A percentile compares a stretch with the other conserved stretches of the same genome.
phyloP scores from a whole-genome alignment of 1,284 basidiomycete genomes.

The Chiua sp. region DNA sequence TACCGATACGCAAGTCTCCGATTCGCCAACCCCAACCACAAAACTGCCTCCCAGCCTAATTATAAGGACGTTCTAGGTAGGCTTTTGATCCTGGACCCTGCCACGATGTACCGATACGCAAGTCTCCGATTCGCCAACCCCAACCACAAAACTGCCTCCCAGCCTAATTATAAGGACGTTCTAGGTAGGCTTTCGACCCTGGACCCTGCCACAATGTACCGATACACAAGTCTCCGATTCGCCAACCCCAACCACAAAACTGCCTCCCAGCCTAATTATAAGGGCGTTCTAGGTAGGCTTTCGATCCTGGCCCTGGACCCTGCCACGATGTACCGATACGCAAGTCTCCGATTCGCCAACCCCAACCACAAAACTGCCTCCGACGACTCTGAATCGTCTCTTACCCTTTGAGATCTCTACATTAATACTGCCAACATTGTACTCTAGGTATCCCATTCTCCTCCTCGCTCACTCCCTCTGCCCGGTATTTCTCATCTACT shows the following conservation, averaged over 20 bases:
- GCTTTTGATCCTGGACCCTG: constrained; percentile 31
- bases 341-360: constrained; percentile 31
- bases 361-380: constrained; percentile 27
- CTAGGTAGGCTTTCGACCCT: too few species aligned
- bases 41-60: too few species aligned
- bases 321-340: constrained; percentile 45
- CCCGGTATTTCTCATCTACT: constrained; percentile 4
- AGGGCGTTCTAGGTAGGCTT: constrained; percentile 40
- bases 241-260: too few species aligned
- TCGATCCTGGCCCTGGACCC: constrained; percentile 28
- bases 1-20: too few species aligned
- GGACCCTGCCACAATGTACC: too few species aligned
- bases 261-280: too few species aligned
- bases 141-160: constrained; percentile 22
- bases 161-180: too few species aligned
- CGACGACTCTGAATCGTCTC: constrained; percentile 19
- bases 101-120: constrained; percentile 45
- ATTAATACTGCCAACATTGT: constrained; percentile 44
- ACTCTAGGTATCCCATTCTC: constrained; percentile 36
- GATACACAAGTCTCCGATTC: too few species aligned
- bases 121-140: constrained; percentile 34
- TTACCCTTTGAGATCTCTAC: constrained; percentile 18
- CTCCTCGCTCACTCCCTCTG: constrained; percentile 34
- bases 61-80: constrained; percentile 38
- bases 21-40: too few species aligned